A percentile compares a stretch with the other conserved stretches of the same genome.
These are phyloP conservation scores for Colletotrichum tropicicola DNA, from an alignment of 2,329 filamentous ascomycete genomes.

Conservation along the genomic window DNA sequence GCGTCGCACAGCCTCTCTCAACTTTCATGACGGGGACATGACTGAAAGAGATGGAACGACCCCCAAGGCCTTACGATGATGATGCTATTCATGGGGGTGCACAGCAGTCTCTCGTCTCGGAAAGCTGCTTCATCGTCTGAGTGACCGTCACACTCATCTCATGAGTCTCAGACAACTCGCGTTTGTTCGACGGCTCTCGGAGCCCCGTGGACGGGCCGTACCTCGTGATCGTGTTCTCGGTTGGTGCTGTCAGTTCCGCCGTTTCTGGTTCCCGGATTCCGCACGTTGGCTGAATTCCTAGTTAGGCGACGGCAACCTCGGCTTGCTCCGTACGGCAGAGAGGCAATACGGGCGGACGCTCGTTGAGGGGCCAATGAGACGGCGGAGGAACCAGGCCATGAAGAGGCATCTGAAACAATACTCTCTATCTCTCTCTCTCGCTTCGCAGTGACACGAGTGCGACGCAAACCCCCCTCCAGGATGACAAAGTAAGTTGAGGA, in stretches of 20 bases:
- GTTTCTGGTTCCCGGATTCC: neutral
- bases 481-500: slow-evolving; percentile 8
- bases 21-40: neutral
- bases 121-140: slow-evolving; percentile 21
- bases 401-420: slow-evolving; percentile 27
- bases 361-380: slow-evolving; percentile 12
- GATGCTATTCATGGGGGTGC: neutral
- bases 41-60: neutral
- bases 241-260: neutral
- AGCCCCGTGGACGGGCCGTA: neutral
- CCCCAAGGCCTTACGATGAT: neutral
- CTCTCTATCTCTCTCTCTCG: slow-evolving; percentile 10
- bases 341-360: neutral
- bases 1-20: slow-evolving; percentile 14
- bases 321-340: neutral
- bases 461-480: slow-evolving; percentile 14
- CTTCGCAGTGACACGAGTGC: slow-evolving; percentile 26
- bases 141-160: slow-evolving; percentile 17
- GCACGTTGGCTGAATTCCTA: neutral
- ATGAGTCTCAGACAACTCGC: slow-evolving; percentile 15
- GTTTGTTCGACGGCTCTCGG: slow-evolving; percentile 5
- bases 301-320: slow-evolving; percentile 7
- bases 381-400: neutral
- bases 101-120: slow-evolving; percentile 5
- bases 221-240: neutral